Base-by-base conservation (phyloP, 2,329 filamentous ascomycete species). In the Cladophialophora yegresii region DNA sequence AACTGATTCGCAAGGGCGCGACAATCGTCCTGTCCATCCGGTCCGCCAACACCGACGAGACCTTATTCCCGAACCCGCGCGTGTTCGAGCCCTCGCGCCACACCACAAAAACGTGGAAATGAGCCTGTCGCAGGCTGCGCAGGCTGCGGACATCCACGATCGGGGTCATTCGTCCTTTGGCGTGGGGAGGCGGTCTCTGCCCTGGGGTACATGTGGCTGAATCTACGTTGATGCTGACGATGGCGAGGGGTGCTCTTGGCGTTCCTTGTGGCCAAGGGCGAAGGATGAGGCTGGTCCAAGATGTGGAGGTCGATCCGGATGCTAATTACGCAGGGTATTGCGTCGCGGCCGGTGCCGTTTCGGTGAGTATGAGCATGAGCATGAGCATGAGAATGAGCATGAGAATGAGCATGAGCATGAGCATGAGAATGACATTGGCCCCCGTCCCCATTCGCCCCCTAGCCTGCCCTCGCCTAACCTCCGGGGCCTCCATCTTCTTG, bases 171-270 rank as follows among this genome's bases (percentile, higher is more conserved):
- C 53, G 55, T 64, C 64, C 13, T 66, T 66, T 65, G 81, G 81
- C 0, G 77, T 76, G 1, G 82, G 82, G 0, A 74, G 82, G 7
- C 74, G 82, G 82, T 4, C 75, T 80, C 43, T 83, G 82, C 63
- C 76, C 77, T 0, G 81, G 82, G 0, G 63, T 65, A 67, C 83
- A 86, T 58, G 77, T 86, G 0, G 83, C 82, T 0, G 79, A 83
- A 49, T 79, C 82, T 0, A 84, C 79, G 0, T 75, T 86, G 0
- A 76, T 77, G 9, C 72, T 83, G 1, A 79, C 77, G 50, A 78
- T 84, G 22, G 77, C 82, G 0, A 77, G 80, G 80, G 2, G 73
- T 83, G 0, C 71, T 87, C 0, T 87, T 84, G 85, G 84, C 71
- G 0, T 76, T 75, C 54, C 55, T 69, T 9, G 66, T 72, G 50